These are phyloP conservation scores for Debaryomycetaceae sp. DNA, from an alignment of 1,139 yeast species.

Conservation along the genomic window DNA sequence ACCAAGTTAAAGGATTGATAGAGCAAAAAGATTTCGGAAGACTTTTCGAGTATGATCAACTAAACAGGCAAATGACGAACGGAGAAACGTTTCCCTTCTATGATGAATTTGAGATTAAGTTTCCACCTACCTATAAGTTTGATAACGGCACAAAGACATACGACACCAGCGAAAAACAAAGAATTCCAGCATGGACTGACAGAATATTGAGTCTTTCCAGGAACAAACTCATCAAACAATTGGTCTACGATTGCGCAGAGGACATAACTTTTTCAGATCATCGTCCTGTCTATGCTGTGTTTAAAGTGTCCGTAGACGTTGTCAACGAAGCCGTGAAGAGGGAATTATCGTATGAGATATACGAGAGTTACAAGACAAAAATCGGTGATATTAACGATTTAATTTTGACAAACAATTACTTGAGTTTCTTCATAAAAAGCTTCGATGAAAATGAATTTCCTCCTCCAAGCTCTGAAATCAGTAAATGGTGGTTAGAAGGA, in stretches of 20 bases:
- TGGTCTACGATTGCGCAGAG: conserved; percentile 60
- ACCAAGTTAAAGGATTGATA: conserved; percentile 58
- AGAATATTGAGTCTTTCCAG: conserved; percentile 52
- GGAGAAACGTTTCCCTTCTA: conserved; percentile 68
- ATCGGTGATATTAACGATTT: conserved; percentile 42
- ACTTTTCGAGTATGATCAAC: conserved; percentile 72
- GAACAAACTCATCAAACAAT: conserved; percentile 58
- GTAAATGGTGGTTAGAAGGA: conserved; percentile 90
- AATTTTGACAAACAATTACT: conserved; percentile 26
- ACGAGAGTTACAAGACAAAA: conserved; percentile 50
- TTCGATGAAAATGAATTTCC: conserved; percentile 51
- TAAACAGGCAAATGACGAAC: conserved; percentile 64
- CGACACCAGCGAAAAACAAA: conserved; percentile 85
- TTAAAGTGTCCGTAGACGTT: conserved; percentile 63
- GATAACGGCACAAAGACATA: conserved; percentile 77
- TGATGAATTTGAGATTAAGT: conserved; percentile 71
- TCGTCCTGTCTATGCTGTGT: conserved; percentile 84
- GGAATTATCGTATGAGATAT: conserved; percentile 56
- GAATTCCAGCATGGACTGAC: conserved; percentile 98
- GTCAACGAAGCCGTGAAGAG: conserved; percentile 65
- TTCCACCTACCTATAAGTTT: conserved; percentile 89
- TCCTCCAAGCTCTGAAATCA: conserved; percentile 79
- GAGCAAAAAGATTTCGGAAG: conserved; percentile 48
- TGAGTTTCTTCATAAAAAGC: conserved; percentile 25
- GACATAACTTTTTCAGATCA: conserved; percentile 82